Evolutionary conservation across 2,329 filamentous ascomycete genomes (phyloP).

Genomic region (Paramyrothecium roridum): DNA sequence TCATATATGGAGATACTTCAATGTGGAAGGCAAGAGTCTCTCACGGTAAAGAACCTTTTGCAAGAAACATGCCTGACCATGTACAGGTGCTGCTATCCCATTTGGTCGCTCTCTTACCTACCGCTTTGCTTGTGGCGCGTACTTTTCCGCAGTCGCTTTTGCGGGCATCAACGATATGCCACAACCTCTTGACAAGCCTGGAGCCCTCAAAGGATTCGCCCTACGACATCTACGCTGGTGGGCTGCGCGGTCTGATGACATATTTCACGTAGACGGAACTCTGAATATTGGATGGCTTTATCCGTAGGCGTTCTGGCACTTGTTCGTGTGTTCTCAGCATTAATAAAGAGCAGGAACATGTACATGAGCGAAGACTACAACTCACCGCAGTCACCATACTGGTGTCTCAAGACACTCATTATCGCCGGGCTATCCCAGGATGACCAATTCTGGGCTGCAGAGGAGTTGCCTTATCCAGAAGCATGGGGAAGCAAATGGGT

Average conservation of each 20-base stretch:
- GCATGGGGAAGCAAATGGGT: slow-evolving; percentile 4
- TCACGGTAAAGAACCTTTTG: too few species aligned
- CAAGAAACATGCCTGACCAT: too few species aligned
- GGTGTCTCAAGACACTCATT: slow-evolving; percentile 49
- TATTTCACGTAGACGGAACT: slow-evolving; percentile 47
- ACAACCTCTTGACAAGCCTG: slow-evolving; percentile 29
- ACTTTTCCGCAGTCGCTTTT: slow-evolving; percentile 42
- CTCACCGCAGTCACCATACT: slow-evolving; percentile 53
- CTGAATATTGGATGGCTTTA: slow-evolving; percentile 40
- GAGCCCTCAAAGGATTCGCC: slow-evolving; percentile 44
- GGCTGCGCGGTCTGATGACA: slow-evolving; percentile 32
- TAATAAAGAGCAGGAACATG: slow-evolving; percentile 35
- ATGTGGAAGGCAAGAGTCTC: slow-evolving; percentile 31
- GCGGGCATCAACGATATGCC: slow-evolving; percentile 35
- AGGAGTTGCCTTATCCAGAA: slow-evolving; percentile 27
- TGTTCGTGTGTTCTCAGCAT: rapidly evolving
- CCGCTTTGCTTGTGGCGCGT: slow-evolving; percentile 46
- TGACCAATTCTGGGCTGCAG: slow-evolving; percentile 41
- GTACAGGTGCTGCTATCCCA: slow-evolving; percentile 44
- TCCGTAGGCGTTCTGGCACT: slow-evolving; percentile 16
- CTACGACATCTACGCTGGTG: slow-evolving; percentile 50
- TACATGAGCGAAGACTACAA: slow-evolving; percentile 56
- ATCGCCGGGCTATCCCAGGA: slow-evolving; percentile 29
- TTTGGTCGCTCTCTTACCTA: slow-evolving; percentile 51
- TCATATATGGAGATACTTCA: slow-evolving; percentile 46